Evolutionary conservation across 805 yeast genomes (phyloP), one percentile per base, ranked within the genome.

Genomic region (Saturnispora diversa): DNA sequence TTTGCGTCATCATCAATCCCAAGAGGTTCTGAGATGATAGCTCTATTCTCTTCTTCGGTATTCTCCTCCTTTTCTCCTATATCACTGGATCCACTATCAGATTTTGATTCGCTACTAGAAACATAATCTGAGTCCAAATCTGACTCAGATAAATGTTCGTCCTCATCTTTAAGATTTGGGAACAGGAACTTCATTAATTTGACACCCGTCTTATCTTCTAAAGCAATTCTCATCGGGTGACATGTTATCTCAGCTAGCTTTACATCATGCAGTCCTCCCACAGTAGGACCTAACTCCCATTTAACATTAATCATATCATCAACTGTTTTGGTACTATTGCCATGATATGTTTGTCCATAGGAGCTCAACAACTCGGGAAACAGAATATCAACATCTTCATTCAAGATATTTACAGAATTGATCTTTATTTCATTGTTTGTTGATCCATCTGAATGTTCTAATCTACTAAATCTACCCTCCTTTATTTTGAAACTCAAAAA

Each of bases 261-360:
- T 62, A 88, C 67, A 19, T 88, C 78, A n/a, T 83, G 73, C 37
- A 88, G 86, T 9, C 97, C 97, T 24, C 96, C 97, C 42, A 90
- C 81, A 0, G 94, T 86, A 40, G 74, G 75, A 39, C 81, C 73
- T 78, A 83, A 74, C n/a, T 75, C 72, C 97, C 97, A 88, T 9
- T 62, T 54, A 2, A 78, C 58, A 6, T 60, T 58, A 6, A 80
- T 56, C 45, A 74, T 58, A 32, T 54, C 52, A n/a, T 52, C 49
- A 8, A 42, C 21, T 2, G 10, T 23, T 30, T 38, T n/a, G 5
- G 21, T 9, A 24, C 51, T 50, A 15, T 40, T 49, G 12, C 48
- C 50, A 26, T 40, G 45, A 13, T 10, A 24, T 28, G 12, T 20
- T 23, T 22, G 19, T 2, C 37, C 52, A 44, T 55, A 71, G 1